Conservation (phyloP, 1,284 basidiomycete genomes). For the Tilletia indica region DNA sequence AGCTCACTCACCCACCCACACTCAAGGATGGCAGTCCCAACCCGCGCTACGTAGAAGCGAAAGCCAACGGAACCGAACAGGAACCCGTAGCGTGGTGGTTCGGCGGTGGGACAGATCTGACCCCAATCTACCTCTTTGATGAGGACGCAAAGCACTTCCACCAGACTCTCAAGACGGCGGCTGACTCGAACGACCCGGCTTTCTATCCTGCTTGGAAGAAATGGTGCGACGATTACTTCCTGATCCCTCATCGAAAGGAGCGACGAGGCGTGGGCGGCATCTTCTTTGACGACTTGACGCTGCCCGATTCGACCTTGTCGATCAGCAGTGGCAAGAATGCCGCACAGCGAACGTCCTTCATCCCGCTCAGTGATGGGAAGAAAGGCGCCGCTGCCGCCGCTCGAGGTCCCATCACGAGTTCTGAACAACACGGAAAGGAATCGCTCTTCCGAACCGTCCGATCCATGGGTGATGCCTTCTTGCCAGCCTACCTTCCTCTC, state of each 20-base stretch:
- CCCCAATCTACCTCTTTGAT: constrained; percentile 86
- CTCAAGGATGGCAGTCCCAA: constrained; percentile 52
- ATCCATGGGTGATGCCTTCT: constrained; percentile 49
- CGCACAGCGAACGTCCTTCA: constrained; percentile 24
- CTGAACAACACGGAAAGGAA: constrained; percentile 40
- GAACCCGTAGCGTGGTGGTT: constrained; percentile 88
- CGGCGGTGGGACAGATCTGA: constrained; percentile 93
- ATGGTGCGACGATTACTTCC: constrained; percentile 98
- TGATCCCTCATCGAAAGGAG: constrained; percentile 86
- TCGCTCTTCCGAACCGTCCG: constrained; percentile 49
- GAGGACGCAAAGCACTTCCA: constrained; percentile 89
- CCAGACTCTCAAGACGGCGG: constrained; percentile 71
- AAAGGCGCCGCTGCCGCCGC: constrained; percentile 25
- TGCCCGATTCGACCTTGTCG: constrained; percentile 31
- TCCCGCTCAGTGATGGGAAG: constrained; percentile 42
- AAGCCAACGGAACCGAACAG: constrained; percentile 10
- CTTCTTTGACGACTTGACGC: constrained; percentile 73
- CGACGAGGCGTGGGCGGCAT: constrained; percentile 87
- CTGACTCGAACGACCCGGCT: constrained; percentile 69
- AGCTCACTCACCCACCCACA: constrained; percentile 58
- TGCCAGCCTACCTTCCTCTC: constrained; percentile 52
- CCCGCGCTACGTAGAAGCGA: constrained; percentile 41
- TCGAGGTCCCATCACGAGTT: constrained; percentile 31
- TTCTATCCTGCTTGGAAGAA: constrained; percentile 82
- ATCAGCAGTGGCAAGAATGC: neutral